These are phyloP conservation scores for Avena atlantica DNA, from an alignment of 176 grass and related monocot species.

Conservation along the genomic window DNA sequence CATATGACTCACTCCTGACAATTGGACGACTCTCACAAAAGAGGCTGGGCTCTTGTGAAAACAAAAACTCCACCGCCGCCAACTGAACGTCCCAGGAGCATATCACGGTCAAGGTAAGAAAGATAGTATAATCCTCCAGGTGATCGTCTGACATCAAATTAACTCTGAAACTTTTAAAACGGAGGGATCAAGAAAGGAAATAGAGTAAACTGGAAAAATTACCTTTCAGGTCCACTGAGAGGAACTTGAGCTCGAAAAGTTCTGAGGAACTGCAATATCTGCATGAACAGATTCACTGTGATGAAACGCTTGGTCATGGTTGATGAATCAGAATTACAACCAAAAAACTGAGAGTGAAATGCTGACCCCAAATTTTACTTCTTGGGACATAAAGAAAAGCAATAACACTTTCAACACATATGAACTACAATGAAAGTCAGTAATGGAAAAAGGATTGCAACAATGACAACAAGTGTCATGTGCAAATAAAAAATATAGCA, in stretches of 20 bases:
- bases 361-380: slow-evolving; percentile 4
- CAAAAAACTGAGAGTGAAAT: not conserved
- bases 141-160: slow-evolving; percentile 65
- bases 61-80: slow-evolving; percentile 85
- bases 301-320: not conserved
- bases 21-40: slow-evolving; percentile 43
- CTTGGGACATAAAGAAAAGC: not conserved
- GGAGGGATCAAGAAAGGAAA: not conserved
- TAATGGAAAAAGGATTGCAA: not conserved
- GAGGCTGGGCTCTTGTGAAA: slow-evolving; percentile 90
- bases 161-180: slow-evolving; percentile 34
- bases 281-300: slow-evolving; percentile 35
- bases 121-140: slow-evolving; percentile 95
- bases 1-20: slow-evolving; percentile 5
- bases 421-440: not conserved
- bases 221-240: slow-evolving; percentile 74
- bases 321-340: not conserved
- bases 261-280: slow-evolving; percentile 92
- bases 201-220: slow-evolving; percentile 7
- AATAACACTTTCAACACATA: not conserved
- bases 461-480: not conserved
- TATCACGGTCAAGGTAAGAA: slow-evolving; percentile 86
- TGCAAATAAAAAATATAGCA: not conserved
- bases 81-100: slow-evolving; percentile 88
- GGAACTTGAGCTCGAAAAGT: slow-evolving; percentile 87